These are phyloP conservation scores for Coniochaeta sp. DNA, from an alignment of 2,329 filamentous ascomycete genomes.

Conservation along the genomic window DNA sequence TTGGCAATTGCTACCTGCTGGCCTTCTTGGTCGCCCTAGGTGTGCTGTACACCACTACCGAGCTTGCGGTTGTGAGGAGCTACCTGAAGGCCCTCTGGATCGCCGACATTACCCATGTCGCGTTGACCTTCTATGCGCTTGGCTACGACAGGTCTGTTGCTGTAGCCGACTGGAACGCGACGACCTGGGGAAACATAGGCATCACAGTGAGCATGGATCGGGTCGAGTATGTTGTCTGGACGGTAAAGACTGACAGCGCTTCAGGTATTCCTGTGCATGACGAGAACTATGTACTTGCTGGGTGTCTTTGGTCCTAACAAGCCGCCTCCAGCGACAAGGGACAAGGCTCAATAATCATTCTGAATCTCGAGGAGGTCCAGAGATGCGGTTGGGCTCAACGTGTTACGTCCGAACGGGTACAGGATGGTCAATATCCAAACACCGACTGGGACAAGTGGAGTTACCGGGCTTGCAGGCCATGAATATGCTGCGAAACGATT, in stretches of 20 bases:
- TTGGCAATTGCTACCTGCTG: slow-evolving; percentile 64
- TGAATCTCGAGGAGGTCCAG: no score
- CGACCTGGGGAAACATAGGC: slow-evolving; percentile 68
- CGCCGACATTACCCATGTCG: slow-evolving; percentile 63
- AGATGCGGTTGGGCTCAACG: no score
- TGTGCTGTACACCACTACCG: slow-evolving; percentile 56
- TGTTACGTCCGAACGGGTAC: no score
- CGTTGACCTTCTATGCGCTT: slow-evolving; percentile 51
- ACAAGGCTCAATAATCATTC: neutral
- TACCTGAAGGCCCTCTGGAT: slow-evolving; percentile 60
- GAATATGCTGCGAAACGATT: neutral
- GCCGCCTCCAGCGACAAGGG: neutral
- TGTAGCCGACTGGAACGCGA: slow-evolving; percentile 56
- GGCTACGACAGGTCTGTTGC: slow-evolving; percentile 47
- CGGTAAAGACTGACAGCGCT: neutral
- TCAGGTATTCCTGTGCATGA: slow-evolving; percentile 47
- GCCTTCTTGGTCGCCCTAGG: slow-evolving; percentile 57
- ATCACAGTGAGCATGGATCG: slow-evolving; percentile 44
- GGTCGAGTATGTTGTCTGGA: neutral
- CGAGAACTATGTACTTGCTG: slow-evolving; percentile 49
- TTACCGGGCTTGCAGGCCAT: neutral
- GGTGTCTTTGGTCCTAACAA: slow-evolving; percentile 51
- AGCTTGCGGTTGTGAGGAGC: slow-evolving; percentile 57
- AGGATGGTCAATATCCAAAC: neutral
- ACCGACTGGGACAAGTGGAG: no score